Conservation (phyloP, 2,329 filamentous ascomycete species). For the Fusarium transvaalense region DNA sequence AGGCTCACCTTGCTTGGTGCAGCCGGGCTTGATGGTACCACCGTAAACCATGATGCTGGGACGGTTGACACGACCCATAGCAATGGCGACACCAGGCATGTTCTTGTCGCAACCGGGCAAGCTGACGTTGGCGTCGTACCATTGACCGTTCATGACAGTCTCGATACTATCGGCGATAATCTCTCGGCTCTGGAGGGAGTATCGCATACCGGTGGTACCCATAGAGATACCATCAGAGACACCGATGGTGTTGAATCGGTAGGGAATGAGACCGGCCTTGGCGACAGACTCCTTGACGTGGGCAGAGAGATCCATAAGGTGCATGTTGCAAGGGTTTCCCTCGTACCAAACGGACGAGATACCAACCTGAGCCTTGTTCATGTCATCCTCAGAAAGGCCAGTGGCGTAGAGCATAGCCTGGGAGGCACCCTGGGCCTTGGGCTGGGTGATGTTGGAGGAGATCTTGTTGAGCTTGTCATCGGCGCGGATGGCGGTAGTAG, state of each 20-base stretch:
- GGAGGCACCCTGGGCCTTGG: conserved; percentile 97
- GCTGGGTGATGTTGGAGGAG: conserved; percentile 89
- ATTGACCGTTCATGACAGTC: conserved; percentile 98
- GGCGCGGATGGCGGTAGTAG: conserved; percentile 61
- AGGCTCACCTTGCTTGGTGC: conserved; percentile 78
- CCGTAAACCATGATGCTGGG: conserved; percentile 98
- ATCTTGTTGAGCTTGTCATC: conserved; percentile 82
- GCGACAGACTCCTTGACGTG: conserved; percentile 73
- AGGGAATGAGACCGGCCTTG: conserved; percentile 84
- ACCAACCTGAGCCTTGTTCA: conserved; percentile 97
- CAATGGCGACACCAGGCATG: conserved; percentile 93
- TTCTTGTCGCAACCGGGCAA: conserved; percentile 99
- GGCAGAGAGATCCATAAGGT: conserved; percentile 89
- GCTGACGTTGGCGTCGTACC: conserved; percentile 98
- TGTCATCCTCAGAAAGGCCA: conserved; percentile 84
- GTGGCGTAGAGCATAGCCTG: conserved; percentile 99
- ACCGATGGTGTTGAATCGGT: conserved; percentile 99
- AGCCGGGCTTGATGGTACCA: conserved; percentile 92
- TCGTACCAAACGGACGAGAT: conserved; percentile 99
- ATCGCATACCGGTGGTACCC: conserved; percentile 97
- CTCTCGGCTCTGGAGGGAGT: conserved; percentile 92
- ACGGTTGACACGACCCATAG: conserved; percentile 94
- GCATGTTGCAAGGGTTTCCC: conserved; percentile 99
- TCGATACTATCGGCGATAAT: conserved; percentile 98
- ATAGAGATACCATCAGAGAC: conserved; percentile 98